A percentile compares a stretch with the other conserved stretches of the same genome.
Evolutionary conservation across 1,284 basidiomycete species (phyloP).

Genomic region (Microbotryum lychnidis-dioicae): DNA sequence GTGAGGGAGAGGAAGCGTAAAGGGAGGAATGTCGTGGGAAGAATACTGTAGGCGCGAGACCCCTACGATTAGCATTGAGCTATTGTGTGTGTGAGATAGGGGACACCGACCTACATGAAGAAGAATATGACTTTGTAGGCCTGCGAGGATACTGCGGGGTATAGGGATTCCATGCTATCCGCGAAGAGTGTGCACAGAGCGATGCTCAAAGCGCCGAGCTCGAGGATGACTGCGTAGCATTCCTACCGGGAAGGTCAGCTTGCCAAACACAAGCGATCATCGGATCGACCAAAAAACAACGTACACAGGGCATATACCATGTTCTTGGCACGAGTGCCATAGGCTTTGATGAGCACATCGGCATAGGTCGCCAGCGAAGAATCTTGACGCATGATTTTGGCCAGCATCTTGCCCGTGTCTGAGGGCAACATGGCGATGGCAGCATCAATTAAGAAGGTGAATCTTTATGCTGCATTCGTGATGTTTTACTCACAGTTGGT

Average conservation of each 20-base stretch:
- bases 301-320: slow-evolving; percentile 64
- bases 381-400: slow-evolving; percentile 62
- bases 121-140: slow-evolving; percentile 69
- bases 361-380: slow-evolving; percentile 68
- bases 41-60: slow-evolving; percentile 47
- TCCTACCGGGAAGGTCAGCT: slow-evolving; percentile 1
- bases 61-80: not conserved
- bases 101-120: slow-evolving; percentile 51
- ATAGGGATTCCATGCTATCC: slow-evolving; percentile 67
- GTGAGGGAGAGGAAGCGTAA: slow-evolving; percentile 74
- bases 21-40: slow-evolving; percentile 76
- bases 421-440: not conserved
- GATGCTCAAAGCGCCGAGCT: slow-evolving; percentile 44
- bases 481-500: slow-evolving; percentile 72
- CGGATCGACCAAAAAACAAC: slow-evolving; percentile 25
- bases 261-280: not conserved
- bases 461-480: not conserved
- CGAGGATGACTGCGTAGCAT: slow-evolving; percentile 17
- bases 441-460: not conserved
- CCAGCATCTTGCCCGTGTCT: slow-evolving; percentile 71
- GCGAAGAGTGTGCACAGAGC: slow-evolving; percentile 76
- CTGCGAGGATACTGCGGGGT: slow-evolving; percentile 58
- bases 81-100: not conserved
- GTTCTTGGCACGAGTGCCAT: slow-evolving; percentile 61
- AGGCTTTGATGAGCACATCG: slow-evolving; percentile 79